Evolutionary conservation across 2,329 filamentous ascomycete species (phyloP), one percentile per base, ranked within the genome.

Genomic region (Fusarium pininemorale): DNA sequence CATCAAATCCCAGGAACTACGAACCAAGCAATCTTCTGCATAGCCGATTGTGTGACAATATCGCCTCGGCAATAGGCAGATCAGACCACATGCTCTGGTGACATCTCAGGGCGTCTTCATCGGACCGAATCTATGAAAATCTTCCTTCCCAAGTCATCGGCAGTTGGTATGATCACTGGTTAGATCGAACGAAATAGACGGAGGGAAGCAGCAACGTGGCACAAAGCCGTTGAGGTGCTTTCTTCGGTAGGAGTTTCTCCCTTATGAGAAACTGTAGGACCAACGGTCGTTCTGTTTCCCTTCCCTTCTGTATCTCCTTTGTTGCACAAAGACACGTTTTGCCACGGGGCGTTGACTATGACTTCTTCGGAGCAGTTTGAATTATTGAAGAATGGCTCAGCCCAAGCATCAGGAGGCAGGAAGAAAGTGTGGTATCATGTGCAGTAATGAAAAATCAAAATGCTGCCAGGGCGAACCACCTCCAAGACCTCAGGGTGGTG

Each of bases 11-110:
- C 12, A 50, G 28, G 16, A 28, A 30, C 14, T 38, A 16, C 7
- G 20, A 69, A 37, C 72, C 63, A 74, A 42, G 39, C 63, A 75
- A 65, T 66, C 15, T 32, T 37, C 28, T 16, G n/a, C 15, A 28
- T 69, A 69, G 26, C 24, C 72, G 72, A 72, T 32, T 42, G 45
- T 69, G 63, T 48, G 45, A 30, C 56, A 37, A 42, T 26, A 15
- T 62, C 47, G 30, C n/a, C 41, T 50, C 45, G 51, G 38, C 8
- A 18, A 42, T 56, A 45, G 45, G 44, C 13, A 30, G 32, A 41
- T 1, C 16, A 30, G n/a, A 14, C n/a, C n/a, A 26, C 26, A 44
- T 38, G 18, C 6, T n/a, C 12, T 6, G 12, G 30, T 13, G 14
- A 9, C 30, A n/a, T 30, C 63, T 44, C 16, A 14, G 7, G 9